These are phyloP conservation scores for Coemansia sp. DNA, from an alignment of 192 early-diverging fungal genomes.

Conservation along the genomic window DNA sequence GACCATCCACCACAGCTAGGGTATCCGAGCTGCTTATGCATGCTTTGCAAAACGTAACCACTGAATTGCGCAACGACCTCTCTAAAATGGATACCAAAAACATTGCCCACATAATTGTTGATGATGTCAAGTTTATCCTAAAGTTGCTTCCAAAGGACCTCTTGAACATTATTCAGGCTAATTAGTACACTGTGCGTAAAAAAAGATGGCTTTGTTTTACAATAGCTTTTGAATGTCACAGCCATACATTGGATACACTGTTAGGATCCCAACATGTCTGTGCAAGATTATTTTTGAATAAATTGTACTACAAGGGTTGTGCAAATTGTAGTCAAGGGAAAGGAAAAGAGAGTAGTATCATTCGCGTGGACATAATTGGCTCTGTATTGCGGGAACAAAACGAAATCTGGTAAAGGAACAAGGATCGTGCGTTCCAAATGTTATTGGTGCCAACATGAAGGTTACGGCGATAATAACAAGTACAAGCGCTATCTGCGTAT, in stretches of 20 bases:
- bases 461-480: background rate
- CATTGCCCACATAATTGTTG: conserved; percentile 11
- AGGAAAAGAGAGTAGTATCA: background rate
- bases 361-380: background rate
- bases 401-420: conserved; percentile 3
- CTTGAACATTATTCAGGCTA: background rate
- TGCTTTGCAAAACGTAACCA: conserved; percentile 17
- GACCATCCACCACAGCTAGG: conserved; percentile 14
- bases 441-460: conserved; percentile 25
- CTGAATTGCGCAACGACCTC: conserved; percentile 10
- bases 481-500: background rate
- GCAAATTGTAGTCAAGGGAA: too few species aligned
- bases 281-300: background rate
- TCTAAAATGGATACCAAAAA: conserved; percentile 11
- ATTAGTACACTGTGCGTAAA: background rate
- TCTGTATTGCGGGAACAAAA: background rate
- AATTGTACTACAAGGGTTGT: too few species aligned
- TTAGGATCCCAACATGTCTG: background rate
- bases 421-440: conserved; percentile 20
- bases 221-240: background rate
- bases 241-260: background rate
- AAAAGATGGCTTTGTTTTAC: background rate
- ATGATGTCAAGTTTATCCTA: background rate
- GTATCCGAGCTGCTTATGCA: conserved; percentile 24
- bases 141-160: background rate